phyloP scores from a whole-genome alignment of 192 early-diverging fungal genomes.

The Coemansia sp. region DNA sequence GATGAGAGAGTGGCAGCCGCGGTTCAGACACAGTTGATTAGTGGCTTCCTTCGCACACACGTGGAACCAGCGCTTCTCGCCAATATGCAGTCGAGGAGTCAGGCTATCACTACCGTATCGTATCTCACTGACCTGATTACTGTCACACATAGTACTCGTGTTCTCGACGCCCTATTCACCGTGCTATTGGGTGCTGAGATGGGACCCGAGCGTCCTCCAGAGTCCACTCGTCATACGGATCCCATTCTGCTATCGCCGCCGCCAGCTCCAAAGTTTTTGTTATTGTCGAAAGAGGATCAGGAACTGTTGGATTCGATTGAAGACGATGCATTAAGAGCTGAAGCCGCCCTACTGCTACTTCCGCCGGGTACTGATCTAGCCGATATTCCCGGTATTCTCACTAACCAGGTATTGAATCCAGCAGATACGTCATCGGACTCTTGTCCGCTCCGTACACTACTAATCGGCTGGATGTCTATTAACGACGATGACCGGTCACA shows the following conservation, averaged over 20 bases:
- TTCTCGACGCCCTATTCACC: constrained; percentile 45
- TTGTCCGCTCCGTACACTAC: constrained; percentile 20
- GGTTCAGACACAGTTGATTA: constrained; percentile 41
- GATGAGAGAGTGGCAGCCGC: constrained; percentile 21
- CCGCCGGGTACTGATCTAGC: constrained; percentile 20
- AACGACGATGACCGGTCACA: constrained; percentile 51
- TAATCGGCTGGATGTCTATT: constrained; percentile 51
- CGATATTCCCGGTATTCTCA: not conserved
- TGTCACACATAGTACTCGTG: constrained; percentile 30
- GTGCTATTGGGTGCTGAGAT: constrained; percentile 45
- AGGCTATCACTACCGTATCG: constrained; percentile 41
- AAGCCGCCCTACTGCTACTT: constrained; percentile 39
- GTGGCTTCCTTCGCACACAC: constrained; percentile 43
- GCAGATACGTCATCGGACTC: not conserved
- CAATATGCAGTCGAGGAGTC: constrained; percentile 24
- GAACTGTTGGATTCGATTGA: constrained; percentile 41
- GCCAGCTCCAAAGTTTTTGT: not conserved
- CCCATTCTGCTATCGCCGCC: not conserved
- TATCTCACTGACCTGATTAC: constrained; percentile 44
- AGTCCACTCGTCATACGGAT: too few relatives aligned
- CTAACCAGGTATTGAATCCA: not conserved
- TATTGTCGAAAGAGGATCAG: constrained; percentile 38
- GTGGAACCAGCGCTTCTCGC: constrained; percentile 40
- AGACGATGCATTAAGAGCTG: constrained; percentile 46
- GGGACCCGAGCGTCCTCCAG: constrained; percentile 31